Percentiles rank a stretch among this genome's conserved stretches.
phyloP scores from a whole-genome alignment of 495 filamentous ascomycete genomes.

The Delitschia confertaspora region DNA sequence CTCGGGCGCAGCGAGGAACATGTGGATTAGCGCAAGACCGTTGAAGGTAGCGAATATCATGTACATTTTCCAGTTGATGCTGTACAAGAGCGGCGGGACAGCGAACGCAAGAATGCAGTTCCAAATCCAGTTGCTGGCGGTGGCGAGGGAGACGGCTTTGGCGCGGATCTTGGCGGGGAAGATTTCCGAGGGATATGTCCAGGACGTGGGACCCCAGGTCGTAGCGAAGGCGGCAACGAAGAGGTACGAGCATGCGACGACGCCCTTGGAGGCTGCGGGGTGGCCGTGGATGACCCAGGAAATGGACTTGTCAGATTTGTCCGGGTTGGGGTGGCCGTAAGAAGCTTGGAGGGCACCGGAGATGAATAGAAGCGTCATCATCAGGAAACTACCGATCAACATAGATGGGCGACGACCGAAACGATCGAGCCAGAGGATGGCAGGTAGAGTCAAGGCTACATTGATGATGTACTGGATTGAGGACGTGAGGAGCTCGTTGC shows the following conservation, averaged over 20 bases:
- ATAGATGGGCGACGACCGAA: constrained; percentile 28
- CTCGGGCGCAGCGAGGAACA: constrained; percentile 50
- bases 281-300: constrained; percentile 25
- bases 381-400: constrained; percentile 28
- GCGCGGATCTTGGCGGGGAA: constrained; percentile 58
- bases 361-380: constrained; percentile 31
- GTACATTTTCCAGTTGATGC: constrained; percentile 51
- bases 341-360: constrained; percentile 25
- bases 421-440: constrained; percentile 40
- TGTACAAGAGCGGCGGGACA: constrained; percentile 46
- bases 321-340: constrained; percentile 24
- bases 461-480: constrained; percentile 76
- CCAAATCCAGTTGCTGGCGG: constrained; percentile 56
- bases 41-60: constrained; percentile 45
- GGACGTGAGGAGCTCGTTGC: constrained; percentile 56
- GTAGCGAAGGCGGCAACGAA: constrained; percentile 56
- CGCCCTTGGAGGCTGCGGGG: constrained; percentile 37
- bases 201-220: constrained; percentile 50
- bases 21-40: constrained; percentile 48
- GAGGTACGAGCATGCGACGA: constrained; percentile 57
- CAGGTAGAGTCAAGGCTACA: constrained; percentile 54
- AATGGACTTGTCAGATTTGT: constrained; percentile 18
- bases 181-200: constrained; percentile 61
- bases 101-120: constrained; percentile 41
- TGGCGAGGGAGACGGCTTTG: constrained; percentile 56